Evolutionary conservation across 1,284 basidiomycete species (phyloP).

Genomic region (Leccinum proximum): DNA sequence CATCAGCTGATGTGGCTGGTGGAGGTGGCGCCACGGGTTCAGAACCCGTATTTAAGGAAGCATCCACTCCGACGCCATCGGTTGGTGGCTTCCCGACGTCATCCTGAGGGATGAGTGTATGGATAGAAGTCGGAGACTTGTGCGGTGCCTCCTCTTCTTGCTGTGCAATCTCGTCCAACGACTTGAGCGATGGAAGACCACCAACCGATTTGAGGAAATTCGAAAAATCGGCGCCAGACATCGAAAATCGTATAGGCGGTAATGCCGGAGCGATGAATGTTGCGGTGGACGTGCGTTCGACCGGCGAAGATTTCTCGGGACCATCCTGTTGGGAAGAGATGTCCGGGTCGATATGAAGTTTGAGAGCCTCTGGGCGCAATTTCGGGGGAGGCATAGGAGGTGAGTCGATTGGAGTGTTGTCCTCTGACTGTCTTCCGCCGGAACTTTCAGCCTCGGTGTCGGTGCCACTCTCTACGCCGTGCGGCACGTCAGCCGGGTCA

Average conservation of each 20-base stretch:
- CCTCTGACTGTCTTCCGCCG: conserved; percentile 32
- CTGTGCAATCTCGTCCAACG: conserved; percentile 42
- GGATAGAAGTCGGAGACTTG: conserved; percentile 23
- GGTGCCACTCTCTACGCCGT: conserved; percentile 68
- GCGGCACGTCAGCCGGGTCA: conserved; percentile 62
- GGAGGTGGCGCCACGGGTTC: conserved; percentile 1
- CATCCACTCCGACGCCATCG: neutral
- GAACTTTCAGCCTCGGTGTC: conserved; percentile 62
- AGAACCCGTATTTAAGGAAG: conserved; percentile 1
- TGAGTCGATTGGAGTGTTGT: conserved; percentile 24
- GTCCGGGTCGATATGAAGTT: conserved; percentile 21
- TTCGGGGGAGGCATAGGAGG: conserved; percentile 56
- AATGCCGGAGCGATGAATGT: conserved; percentile 79
- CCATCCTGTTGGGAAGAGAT: conserved; percentile 32
- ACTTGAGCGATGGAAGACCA: conserved; percentile 39
- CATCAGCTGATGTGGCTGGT: neutral
- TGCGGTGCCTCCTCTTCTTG: conserved; percentile 20
- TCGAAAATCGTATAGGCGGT: conserved; percentile 80
- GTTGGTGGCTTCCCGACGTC: conserved; percentile 17
- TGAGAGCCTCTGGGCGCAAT: conserved; percentile 23
- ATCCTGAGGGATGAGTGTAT: conserved; percentile 33
- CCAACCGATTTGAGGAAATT: conserved; percentile 61
- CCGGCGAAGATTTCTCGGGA: conserved; percentile 47
- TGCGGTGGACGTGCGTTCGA: conserved; percentile 62
- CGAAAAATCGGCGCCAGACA: conserved; percentile 77